Evolutionary conservation across 2,329 filamentous ascomycete species (phyloP).

Genomic region (Lanzia echinophila): DNA sequence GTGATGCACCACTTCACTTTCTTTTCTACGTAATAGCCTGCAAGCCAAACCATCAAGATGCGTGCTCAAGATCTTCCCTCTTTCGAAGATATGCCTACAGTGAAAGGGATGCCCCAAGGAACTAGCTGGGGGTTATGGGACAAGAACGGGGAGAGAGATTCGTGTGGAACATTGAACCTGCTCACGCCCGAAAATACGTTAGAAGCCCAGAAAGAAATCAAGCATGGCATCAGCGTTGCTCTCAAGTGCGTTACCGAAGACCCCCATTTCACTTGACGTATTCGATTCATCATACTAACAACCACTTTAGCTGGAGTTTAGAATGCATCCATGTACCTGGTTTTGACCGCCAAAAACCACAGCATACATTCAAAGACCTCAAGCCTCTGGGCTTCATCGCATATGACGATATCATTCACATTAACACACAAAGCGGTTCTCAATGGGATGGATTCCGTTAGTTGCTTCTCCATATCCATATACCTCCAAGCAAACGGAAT

Average conservation of each 20-base stretch:
- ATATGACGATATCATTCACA: slow-evolving; percentile 45
- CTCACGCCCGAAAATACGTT: slow-evolving; percentile 37
- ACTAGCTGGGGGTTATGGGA: slow-evolving; percentile 36
- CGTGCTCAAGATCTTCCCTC: neutral
- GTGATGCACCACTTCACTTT: too few relatives aligned
- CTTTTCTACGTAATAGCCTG: too few relatives aligned
- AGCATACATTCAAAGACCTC: slow-evolving; percentile 12
- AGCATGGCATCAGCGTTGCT: slow-evolving; percentile 34
- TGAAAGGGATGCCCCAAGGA: slow-evolving; percentile 36
- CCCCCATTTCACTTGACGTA: neutral
- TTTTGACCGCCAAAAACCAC: slow-evolving; percentile 14
- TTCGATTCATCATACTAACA: neutral
- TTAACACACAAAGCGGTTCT: slow-evolving; percentile 41
- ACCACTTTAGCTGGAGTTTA: slow-evolving; percentile 10
- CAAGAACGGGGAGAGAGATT: slow-evolving; percentile 38
- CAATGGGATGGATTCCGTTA: slow-evolving; percentile 42
- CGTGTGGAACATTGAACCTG: slow-evolving; percentile 39
- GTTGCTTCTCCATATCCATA: neutral
- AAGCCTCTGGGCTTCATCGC: slow-evolving; percentile 33
- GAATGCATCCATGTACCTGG: slow-evolving; percentile 14
- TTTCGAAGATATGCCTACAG: slow-evolving; percentile 36
- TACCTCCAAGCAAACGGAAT: too few relatives aligned
- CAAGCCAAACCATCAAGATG: neutral
- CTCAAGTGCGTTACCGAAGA: slow-evolving; percentile 12
- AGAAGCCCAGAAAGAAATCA: slow-evolving; percentile 36